Evolutionary conservation across 1,284 basidiomycete species (phyloP).

Genomic region (Moniliophthora roreri): DNA sequence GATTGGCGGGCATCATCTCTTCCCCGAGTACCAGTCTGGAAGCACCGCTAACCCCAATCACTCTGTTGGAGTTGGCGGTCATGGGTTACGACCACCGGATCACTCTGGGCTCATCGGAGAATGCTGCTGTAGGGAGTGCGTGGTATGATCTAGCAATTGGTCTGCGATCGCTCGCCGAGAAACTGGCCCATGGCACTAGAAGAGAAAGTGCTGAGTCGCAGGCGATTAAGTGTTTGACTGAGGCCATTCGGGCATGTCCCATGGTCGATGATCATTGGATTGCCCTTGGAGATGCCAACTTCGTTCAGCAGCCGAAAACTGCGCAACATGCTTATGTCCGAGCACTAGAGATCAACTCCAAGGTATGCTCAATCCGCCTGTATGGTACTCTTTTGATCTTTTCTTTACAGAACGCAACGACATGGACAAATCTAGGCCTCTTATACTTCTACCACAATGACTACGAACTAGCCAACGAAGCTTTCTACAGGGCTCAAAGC

Average conservation of each 20-base stretch:
- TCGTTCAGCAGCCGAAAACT: conserved; percentile 63
- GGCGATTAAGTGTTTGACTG: conserved; percentile 65
- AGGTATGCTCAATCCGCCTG: conserved; percentile 47
- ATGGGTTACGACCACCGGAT: conserved; percentile 75
- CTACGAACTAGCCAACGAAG: conserved; percentile 81
- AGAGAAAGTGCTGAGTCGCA: conserved; percentile 43
- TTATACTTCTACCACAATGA: conserved; percentile 88
- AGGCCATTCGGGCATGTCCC: conserved; percentile 78
- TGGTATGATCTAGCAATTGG: conserved; percentile 80
- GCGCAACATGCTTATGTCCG: conserved; percentile 94
- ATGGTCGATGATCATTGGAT: conserved; percentile 82
- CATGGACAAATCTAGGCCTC: conserved; percentile 91
- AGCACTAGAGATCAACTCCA: conserved; percentile 82
- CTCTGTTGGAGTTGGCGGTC: conserved; percentile 59
- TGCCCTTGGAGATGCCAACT: conserved; percentile 75
- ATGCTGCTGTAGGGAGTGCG: conserved; percentile 56
- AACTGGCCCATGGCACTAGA: conserved; percentile 29
- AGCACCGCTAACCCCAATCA: conserved; percentile 32
- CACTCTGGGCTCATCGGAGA: conserved; percentile 65
- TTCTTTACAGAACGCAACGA: conserved; percentile 57
- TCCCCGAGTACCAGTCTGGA: conserved; percentile 27
- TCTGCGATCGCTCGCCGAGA: conserved; percentile 54
- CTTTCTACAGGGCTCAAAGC: conserved; percentile 86
- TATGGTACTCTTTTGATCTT: background rate
- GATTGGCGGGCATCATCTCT: conserved; percentile 42